Evolutionary conservation across 257 asterid genomes (phyloP), one percentile per base, ranked within the genome.

Genomic region (Anisodus tanguticus): DNA sequence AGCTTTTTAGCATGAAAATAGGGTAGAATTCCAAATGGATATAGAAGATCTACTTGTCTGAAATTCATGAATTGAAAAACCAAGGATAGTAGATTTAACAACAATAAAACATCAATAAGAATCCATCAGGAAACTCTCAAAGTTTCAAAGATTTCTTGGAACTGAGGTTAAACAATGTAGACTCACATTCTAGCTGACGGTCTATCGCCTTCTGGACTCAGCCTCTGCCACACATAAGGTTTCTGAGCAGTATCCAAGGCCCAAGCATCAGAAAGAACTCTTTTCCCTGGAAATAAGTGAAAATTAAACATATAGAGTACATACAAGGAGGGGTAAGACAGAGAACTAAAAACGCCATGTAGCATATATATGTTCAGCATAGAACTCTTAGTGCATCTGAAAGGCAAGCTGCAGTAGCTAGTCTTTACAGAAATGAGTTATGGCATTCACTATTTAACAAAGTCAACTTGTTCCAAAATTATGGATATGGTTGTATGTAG

Each of bases 231-330:
- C 63, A 60, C 95, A 85, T 97, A 97, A 3, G 99, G 99, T 88
- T 97, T 97, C 87, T 95, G 98, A 85, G 99, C 98, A 83, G 99
- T 97, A 85, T 97, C 99, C 91, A 97, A 92, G 80, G 90, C 98
- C 99, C 99, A 97, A 85, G 98, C 97, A 94, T 97, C 99, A 55
- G 99, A 93, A 72, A 97, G 90, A 87, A 91, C 98, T 92, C 95
- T 90, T 90, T 93, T 95, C 81, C 99, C 99, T 97, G 89, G 79
- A 86, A 88, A 85, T 53, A 19, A 53, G 47, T 26, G 49, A 77
- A 64, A 51, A 76, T 76, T 26, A 76, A 76, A 76, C 26, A 6
- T 51, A 53, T 13, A 26, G 9, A 53, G 13, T 31, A 77, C 43
- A 77, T 77, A 77, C 5, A 26, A 51, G 43, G 26, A 22, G 62